Evolutionary conservation across 345 rosid species (phyloP).

Genomic region (Euphorbia pulcherrima): DNA sequence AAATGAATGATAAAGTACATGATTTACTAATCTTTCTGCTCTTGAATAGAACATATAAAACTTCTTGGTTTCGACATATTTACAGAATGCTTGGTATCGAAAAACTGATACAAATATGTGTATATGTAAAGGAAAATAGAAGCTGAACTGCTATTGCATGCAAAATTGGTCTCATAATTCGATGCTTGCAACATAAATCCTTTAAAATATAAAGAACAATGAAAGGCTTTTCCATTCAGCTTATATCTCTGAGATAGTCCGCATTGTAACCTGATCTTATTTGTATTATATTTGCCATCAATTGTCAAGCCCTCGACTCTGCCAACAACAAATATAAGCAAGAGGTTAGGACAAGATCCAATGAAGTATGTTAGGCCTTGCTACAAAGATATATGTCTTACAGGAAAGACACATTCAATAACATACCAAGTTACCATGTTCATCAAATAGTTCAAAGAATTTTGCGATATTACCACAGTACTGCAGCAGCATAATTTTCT

Average conservation of each 20-base stretch:
- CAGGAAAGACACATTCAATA: not conserved
- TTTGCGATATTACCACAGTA: not conserved
- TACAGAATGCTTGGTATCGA: not conserved
- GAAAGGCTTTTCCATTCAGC: not conserved
- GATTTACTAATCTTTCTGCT: not conserved
- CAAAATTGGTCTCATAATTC: not conserved
- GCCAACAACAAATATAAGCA: conserved; percentile 16
- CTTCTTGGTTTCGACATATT: no score
- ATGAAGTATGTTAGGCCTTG: not conserved
- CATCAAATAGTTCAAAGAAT: not conserved
- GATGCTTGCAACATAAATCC: not conserved
- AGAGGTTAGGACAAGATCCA: conserved; percentile 2
- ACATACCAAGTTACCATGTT: not conserved
- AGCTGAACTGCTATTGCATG: not conserved
- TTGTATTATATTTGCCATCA: not conserved
- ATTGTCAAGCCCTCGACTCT: conserved; percentile 23
- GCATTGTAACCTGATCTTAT: not conserved
- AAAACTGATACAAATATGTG: not conserved
- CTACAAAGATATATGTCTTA: not conserved
- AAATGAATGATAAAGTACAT: not conserved
- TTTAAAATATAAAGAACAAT: not conserved
- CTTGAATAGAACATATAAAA: not conserved
- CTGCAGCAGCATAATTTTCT: not conserved
- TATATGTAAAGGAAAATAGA: not conserved
- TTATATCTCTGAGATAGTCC: not conserved